Percentiles rank a stretch among this genome's conserved stretches.
Conservation (phyloP, 306 rosid species). For the Luffa aegyptiaca region DNA sequence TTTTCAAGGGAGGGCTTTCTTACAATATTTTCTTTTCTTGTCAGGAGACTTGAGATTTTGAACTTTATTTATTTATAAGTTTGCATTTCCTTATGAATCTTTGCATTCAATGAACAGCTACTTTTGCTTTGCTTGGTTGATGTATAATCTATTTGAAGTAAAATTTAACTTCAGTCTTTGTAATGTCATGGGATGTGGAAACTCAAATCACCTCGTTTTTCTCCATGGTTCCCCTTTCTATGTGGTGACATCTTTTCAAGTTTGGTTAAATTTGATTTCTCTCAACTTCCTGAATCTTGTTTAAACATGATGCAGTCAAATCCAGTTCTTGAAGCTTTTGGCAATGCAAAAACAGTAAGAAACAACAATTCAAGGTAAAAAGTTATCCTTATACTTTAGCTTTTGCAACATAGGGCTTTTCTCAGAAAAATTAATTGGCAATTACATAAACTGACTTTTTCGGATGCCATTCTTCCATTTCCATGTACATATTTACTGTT, state of each 20-base stretch:
- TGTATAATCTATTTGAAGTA: background rate
- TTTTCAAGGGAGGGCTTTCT: background rate
- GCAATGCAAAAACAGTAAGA: slow-evolving; percentile 83
- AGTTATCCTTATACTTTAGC: background rate
- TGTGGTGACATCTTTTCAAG: background rate
- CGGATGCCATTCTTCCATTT: background rate
- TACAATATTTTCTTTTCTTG: background rate
- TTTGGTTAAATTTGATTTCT: background rate
- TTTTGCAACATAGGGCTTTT: background rate
- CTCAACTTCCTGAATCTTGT: background rate
- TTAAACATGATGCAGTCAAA: slow-evolving; percentile 54
- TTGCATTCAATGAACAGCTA: background rate
- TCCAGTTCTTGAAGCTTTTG: slow-evolving; percentile 98
- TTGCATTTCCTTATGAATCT: background rate
- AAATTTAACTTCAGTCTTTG: background rate
- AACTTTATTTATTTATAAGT: background rate
- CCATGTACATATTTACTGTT: background rate
- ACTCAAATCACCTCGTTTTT: background rate
- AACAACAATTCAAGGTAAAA: slow-evolving; percentile 88
- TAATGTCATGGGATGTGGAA: background rate
- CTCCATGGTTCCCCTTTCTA: background rate
- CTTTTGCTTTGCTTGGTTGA: background rate
- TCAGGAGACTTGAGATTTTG: background rate
- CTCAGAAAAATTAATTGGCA: background rate
- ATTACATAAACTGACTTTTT: background rate